Evolutionary conservation across 2,329 filamentous ascomycete species (phyloP), one percentile per base, ranked within the genome.

Genomic region (Eutypa lata): DNA sequence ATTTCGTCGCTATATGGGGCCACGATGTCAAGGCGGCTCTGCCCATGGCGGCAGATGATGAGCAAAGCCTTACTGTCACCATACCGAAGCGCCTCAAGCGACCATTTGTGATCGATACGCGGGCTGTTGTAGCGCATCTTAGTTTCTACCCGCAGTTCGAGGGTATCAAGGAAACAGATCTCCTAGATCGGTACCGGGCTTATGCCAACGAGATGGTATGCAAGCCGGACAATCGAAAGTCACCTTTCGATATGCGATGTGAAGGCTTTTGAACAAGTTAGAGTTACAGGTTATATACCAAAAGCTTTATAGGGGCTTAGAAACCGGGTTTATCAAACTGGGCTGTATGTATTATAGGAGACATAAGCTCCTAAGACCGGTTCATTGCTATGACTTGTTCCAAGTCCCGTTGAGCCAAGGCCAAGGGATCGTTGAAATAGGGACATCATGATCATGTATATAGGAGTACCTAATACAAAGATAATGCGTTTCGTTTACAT

Each of bases 161-260:
- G 8, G 66, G 69, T 4, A 68, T 83, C 51, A 71, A 74, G n/a
- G 67, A 70, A 48, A 83, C 81, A 0, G 80, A 84, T 59, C 67
- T 83, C 16, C 65, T 84, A 8, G 72, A 76, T 37, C 70, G 81
- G 31, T 84, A 82, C 61, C 71, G 74, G 14, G 70, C 73, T 2
- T 83, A 78, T 65, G 81, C 80, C 0, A 68, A 73, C 37, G 78
- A 83, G 58, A 74, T 72, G 21, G 72, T 81, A 16, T 84, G 81
- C 45, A 44, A 49, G 31, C 53, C 58, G 1, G 47, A 53, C 8
- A 58, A 57, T 31, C 44, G 53, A 24, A 61, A 58, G 48, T 55
- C 54, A 47, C 59, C 59, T 6, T 59, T 53, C 48, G 58, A 61
- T 45, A 49, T 50, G 38, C 47, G 54, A 44, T 61, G 58, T 42